Base-by-base conservation (phyloP, 495 filamentous ascomycete species). In the Daldinia vernicosa region DNA sequence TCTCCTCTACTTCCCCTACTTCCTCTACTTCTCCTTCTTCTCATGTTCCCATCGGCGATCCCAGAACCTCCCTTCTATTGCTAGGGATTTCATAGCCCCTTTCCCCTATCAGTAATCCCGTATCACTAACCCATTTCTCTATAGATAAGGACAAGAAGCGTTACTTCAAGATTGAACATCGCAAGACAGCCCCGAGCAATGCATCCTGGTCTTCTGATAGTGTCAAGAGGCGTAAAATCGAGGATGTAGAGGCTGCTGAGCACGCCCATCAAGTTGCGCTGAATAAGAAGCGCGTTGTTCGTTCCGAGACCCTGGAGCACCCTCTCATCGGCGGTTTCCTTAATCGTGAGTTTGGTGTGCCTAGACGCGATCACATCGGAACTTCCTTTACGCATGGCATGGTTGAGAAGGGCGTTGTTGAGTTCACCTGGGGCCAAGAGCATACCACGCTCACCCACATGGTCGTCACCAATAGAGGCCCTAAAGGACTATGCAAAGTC, bases 91-190 rank as follows among this genome's bases (percentile, higher is more conserved):
- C 32, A 30, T 19, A 33, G 14, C 4, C 17, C 33, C 17, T 47
- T 43, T 15, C 7, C 8, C 12, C 12, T 14, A 43, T 15, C 27
- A 22, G 4, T 32, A 4, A 17, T 51, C 35, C 22, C 9, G 1
- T 19, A 8, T 32, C 15, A 30, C 52, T 61, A 40, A 63, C 19
- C 11, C 32, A 58, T 24, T 54, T 32, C 27, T 62, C 0, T 9
- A 2, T 52, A 84, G 85, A 87, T 58, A 17, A 67, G 4, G 75
- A 71, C 15, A 85, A 80, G 67, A 62, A 72, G 24, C 83, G 81
- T 17, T 87, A 86, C 72, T 87, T 86, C 75, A 82, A 80, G 59
- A 76, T 86, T 45, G 79, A 84, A 70, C 63, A 69, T 52, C 63
- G 75, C 61, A 60, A 47, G n/a, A 80, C 78, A 0, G 78, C 81